Conservation (phyloP, 1,284 basidiomycete genomes). For the Cutaneotrichosporon mucoides region DNA sequence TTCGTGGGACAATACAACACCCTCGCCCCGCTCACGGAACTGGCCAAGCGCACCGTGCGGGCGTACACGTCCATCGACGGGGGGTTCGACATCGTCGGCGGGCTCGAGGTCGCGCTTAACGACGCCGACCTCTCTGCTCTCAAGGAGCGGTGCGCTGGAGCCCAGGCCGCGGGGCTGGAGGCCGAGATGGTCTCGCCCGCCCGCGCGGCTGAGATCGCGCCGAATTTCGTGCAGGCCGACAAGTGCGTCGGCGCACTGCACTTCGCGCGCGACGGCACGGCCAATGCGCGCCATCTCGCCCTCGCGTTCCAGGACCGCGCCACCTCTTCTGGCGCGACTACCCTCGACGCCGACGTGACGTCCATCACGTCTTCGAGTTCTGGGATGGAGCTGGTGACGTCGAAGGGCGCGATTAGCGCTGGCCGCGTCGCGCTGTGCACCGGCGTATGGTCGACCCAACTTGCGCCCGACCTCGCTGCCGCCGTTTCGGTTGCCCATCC, state of each 20-base stretch:
- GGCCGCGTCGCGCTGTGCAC: slow-evolving; percentile 20
- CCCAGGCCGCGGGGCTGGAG: slow-evolving; percentile 9
- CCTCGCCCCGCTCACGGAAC: slow-evolving; percentile 20
- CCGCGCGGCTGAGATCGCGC: slow-evolving; percentile 11
- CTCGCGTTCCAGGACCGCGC: slow-evolving; percentile 17
- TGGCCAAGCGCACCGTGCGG: slow-evolving; percentile 21
- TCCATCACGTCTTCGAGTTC: neutral
- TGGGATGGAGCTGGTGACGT: neutral
- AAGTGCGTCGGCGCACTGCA: slow-evolving; percentile 2
- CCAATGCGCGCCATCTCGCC: slow-evolving; percentile 17
- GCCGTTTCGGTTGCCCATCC: slow-evolving; percentile 27
- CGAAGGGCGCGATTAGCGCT: neutral
- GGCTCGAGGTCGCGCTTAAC: slow-evolving; percentile 17
- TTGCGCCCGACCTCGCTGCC: slow-evolving; percentile 10
- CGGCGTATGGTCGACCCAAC: slow-evolving; percentile 27
- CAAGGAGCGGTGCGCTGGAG: slow-evolving; percentile 6
- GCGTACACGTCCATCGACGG: slow-evolving; percentile 16
- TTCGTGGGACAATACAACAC: slow-evolving; percentile 29
- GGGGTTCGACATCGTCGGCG: slow-evolving; percentile 23
- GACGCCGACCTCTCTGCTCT: neutral
- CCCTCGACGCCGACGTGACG: slow-evolving; percentile 16
- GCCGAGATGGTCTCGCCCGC: slow-evolving; percentile 11
- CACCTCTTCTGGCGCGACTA: slow-evolving; percentile 9
- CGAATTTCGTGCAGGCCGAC: slow-evolving; percentile 13
- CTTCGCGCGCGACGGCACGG: slow-evolving; percentile 25